These are phyloP conservation scores for Cystoderma amianthinum DNA, from an alignment of 768 basidiomycete species.

Conservation along the genomic window DNA sequence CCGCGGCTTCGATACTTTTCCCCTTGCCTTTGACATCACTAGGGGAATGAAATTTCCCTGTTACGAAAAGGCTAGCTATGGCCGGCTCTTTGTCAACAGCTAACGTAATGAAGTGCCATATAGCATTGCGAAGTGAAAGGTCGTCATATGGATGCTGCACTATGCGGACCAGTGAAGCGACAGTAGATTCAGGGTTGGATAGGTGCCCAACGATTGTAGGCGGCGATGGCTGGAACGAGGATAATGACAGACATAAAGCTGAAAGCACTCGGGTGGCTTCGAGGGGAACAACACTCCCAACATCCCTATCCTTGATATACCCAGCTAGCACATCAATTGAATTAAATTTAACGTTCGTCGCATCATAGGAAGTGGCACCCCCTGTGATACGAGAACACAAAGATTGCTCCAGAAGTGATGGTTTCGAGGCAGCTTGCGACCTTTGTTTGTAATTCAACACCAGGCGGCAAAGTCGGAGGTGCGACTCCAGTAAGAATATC, in stretches of 20 bases:
- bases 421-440: slow-evolving; percentile 30
- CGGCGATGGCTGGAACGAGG: slow-evolving; percentile 48
- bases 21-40: slow-evolving; percentile 32
- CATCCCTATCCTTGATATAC: slow-evolving; percentile 60
- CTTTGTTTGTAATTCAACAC: slow-evolving; percentile 61
- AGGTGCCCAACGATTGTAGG: slow-evolving; percentile 75
- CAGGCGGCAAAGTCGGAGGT: slow-evolving; percentile 53
- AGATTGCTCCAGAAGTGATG: slow-evolving; percentile 70
- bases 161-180: slow-evolving; percentile 61
- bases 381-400: slow-evolving; percentile 58
- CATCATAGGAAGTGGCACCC: slow-evolving; percentile 36
- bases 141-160: slow-evolving; percentile 80
- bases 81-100: slow-evolving; percentile 87
- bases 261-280: slow-evolving; percentile 65
- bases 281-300: slow-evolving; percentile 53
- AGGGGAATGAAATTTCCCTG: slow-evolving; percentile 59
- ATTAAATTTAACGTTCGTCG: slow-evolving; percentile 44
- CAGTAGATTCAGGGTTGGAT: slow-evolving; percentile 67
- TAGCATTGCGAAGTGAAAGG: slow-evolving; percentile 56
- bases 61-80: slow-evolving; percentile 70
- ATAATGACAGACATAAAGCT: slow-evolving; percentile 60
- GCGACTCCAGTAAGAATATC: slow-evolving; percentile 61
- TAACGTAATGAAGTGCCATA: slow-evolving; percentile 80
- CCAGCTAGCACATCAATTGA: slow-evolving; percentile 70
- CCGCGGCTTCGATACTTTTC: slow-evolving; percentile 17